These are phyloP conservation scores for Mycena haematopus DNA, from an alignment of 768 basidiomycete genomes.

Conservation along the genomic window DNA sequence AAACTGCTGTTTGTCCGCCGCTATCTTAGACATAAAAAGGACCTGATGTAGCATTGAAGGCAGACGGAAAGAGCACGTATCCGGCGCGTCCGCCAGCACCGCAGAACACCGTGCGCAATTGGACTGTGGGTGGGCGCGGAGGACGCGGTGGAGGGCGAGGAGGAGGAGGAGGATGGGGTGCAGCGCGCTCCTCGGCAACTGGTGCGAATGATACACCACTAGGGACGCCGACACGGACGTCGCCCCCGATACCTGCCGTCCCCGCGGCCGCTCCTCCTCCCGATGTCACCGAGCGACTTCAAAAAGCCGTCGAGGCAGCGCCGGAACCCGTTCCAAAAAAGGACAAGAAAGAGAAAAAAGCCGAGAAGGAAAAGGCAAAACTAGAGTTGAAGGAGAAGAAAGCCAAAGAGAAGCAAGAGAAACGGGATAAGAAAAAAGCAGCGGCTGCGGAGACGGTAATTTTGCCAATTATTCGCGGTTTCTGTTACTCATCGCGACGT, in stretches of 20 bases:
- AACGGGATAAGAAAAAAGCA: constrained; percentile 31
- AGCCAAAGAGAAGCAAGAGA: constrained; percentile 45
- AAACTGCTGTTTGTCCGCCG: constrained; percentile 45
- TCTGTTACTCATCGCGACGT: not conserved
- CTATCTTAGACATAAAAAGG: not conserved
- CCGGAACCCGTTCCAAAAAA: constrained; percentile 26
- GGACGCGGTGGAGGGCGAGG: constrained; percentile 26
- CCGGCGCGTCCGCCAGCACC: constrained; percentile 26
- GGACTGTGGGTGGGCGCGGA: constrained; percentile 39
- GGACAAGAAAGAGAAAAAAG: constrained; percentile 33
- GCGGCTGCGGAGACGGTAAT: constrained; percentile 6
- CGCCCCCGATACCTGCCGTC: constrained; percentile 36
- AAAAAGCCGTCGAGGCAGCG: constrained; percentile 15
- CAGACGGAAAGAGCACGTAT: constrained; percentile 19
- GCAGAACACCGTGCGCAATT: constrained; percentile 33
- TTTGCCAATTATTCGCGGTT: not conserved
- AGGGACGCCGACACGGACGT: constrained; percentile 59
- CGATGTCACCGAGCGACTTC: not conserved
- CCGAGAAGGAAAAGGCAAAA: constrained; percentile 42
- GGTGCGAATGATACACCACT: constrained; percentile 70
- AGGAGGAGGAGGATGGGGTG: constrained; percentile 21
- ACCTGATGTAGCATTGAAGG: constrained; percentile 24
- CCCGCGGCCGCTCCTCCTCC: constrained; percentile 21
- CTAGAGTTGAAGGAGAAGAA: constrained; percentile 34
- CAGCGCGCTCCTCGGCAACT: constrained; percentile 21